Conservation (phyloP, 2,329 filamentous ascomycete species). For the Pleurostoma richardsiae region DNA sequence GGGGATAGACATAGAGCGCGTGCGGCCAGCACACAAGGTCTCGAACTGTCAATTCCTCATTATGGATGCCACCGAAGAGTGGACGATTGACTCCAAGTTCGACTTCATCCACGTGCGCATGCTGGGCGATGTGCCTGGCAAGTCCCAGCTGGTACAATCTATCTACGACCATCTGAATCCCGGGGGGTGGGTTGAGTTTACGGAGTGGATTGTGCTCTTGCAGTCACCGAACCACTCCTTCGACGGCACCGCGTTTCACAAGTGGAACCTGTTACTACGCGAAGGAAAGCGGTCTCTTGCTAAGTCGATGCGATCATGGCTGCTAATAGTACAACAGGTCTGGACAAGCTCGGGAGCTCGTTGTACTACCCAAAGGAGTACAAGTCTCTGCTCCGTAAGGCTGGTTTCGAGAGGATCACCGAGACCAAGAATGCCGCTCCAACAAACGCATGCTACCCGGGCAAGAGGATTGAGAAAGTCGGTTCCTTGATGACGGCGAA, state of each 20-base stretch:
- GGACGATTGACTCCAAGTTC: conserved; percentile 18
- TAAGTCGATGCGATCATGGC: background rate
- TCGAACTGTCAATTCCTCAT: conserved; percentile 22
- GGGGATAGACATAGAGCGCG: conserved; percentile 23
- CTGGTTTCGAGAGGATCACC: conserved; percentile 17
- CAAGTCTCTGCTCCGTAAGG: conserved; percentile 13
- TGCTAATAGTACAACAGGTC: conserved; percentile 11
- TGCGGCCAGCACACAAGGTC: conserved; percentile 15
- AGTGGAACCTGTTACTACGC: conserved; percentile 20
- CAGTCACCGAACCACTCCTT: conserved; percentile 24
- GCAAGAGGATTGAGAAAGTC: conserved; percentile 20
- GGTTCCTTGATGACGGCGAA: conserved; percentile 21
- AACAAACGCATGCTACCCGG: conserved; percentile 21
- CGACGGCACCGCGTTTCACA: conserved; percentile 21
- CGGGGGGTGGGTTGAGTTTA: conserved; percentile 28
- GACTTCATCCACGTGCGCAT: conserved; percentile 26
- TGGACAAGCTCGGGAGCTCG: conserved; percentile 22
- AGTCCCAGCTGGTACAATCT: conserved; percentile 17
- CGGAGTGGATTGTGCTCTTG: conserved; percentile 24
- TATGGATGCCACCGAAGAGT: conserved; percentile 19
- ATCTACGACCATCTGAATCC: conserved; percentile 24
- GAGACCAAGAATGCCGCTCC: conserved; percentile 20
- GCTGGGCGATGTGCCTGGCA: conserved; percentile 19
- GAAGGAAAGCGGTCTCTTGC: conserved; percentile 12
- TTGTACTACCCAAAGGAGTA: conserved; percentile 19